Conservation (phyloP, 345 rosid genomes). For the Gossypium stocksii region DNA sequence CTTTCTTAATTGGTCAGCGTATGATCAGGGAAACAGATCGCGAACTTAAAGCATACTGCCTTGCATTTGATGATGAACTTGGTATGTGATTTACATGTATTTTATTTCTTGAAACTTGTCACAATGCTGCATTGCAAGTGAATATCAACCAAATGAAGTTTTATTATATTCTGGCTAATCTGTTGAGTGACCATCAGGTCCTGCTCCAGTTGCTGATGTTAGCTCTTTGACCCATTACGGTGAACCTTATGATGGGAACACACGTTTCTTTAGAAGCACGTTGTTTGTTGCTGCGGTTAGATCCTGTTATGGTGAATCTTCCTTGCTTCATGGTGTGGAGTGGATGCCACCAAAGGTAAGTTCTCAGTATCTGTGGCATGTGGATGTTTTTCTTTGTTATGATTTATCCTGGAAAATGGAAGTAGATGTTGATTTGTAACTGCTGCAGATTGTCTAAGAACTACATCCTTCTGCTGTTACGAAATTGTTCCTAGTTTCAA, state of each 20-base stretch:
- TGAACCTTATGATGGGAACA: constrained; percentile 98
- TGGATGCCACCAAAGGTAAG: constrained; percentile 99
- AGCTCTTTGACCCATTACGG: constrained; percentile 96
- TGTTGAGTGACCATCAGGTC: constrained; percentile 45
- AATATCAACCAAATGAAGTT: background rate
- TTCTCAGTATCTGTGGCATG: constrained; percentile 10
- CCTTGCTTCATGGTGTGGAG: constrained; percentile 93
- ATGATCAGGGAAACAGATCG: constrained; percentile 96
- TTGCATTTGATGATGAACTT: constrained; percentile 90
- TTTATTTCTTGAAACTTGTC: background rate
- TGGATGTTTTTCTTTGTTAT: background rate
- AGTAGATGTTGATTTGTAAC: constrained; percentile 1
- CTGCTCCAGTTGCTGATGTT: constrained; percentile 80
- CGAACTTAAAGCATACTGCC: constrained; percentile 95
- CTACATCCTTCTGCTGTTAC: constrained; percentile 6
- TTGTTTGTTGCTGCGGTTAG: constrained; percentile 91
- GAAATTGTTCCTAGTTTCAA: constrained; percentile 12
- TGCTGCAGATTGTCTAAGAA: constrained; percentile 6
- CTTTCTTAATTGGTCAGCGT: constrained; percentile 93
- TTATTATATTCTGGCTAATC: constrained; percentile 7
- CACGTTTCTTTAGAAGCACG: constrained; percentile 81
- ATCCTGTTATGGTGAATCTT: constrained; percentile 91
- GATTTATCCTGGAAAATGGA: constrained; percentile 23
- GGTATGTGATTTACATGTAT: constrained; percentile 39
- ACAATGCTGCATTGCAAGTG: background rate